Conservation (phyloP, 106 monocot genomes). For the Dendrobium officinale region DNA sequence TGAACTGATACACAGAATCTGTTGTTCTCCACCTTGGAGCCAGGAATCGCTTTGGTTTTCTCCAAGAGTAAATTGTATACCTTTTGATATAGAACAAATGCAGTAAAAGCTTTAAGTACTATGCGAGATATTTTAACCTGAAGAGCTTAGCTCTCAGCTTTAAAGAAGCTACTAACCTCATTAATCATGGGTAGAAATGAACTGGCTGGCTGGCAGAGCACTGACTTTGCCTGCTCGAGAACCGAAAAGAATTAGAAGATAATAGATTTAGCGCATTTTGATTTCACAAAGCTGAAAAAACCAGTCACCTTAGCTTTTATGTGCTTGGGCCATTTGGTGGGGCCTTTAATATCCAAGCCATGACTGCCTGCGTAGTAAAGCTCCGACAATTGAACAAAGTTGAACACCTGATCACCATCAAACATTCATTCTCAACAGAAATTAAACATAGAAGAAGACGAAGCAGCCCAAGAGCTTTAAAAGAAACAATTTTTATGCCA, state of each 20-base stretch:
- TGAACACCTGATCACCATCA: background rate
- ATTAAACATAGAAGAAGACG: background rate
- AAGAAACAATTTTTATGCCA: background rate
- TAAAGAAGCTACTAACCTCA: constrained; percentile 15
- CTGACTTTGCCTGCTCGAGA: constrained; percentile 12
- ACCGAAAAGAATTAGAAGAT: background rate
- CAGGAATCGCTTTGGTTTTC: constrained; percentile 39
- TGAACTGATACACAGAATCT: constrained; percentile 78
- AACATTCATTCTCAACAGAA: background rate
- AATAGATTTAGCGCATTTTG: too few relatives aligned
- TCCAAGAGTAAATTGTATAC: constrained; percentile 45
- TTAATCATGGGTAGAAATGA: constrained; percentile 48
- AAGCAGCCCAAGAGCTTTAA: background rate
- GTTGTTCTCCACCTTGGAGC: constrained; percentile 75
- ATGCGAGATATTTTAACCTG: background rate
- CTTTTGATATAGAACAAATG: constrained; percentile 12
- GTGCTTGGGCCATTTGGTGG: constrained; percentile 21
- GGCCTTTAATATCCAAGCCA: constrained; percentile 83
- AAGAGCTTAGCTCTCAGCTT: background rate
- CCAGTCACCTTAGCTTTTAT: background rate
- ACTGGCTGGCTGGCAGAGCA: constrained; percentile 46
- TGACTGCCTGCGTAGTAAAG: constrained; percentile 85
- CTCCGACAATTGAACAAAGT: constrained; percentile 50
- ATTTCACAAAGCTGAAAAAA: too few relatives aligned
- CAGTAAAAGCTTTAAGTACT: background rate